Base-by-base conservation (phyloP, 2,329 filamentous ascomycete genomes). In the Neofusicoccum sp. region DNA sequence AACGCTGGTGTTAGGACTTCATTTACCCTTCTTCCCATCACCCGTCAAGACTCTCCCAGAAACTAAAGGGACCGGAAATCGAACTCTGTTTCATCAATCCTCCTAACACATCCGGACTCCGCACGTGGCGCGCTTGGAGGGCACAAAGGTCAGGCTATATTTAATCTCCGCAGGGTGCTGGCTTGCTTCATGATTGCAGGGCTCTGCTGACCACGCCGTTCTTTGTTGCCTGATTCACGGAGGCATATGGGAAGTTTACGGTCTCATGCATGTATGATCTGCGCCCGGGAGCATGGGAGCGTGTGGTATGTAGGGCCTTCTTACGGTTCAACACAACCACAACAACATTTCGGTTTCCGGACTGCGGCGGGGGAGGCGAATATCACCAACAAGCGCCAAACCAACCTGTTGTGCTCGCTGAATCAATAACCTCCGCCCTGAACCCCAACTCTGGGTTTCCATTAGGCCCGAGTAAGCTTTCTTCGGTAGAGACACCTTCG, bases 221-320 rank as follows among this genome's bases (percentile, higher is more conserved):
- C 39, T 33, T 16, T 3, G 37, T 43, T 43, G 37, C n/a, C 41
- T 58, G 39, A 36, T 36, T 58, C 54, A 45, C 29, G 7, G 41
- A 22, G n/a, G 37, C 5, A 2, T 39, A 58, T 29, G 28, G 54
- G 8, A 44, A 28, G 14, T 34, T 8, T 44, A n/a, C 11, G 54
- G 39, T 28, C 54, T 45, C 54, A 58, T 45, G 54, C 39, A 44
- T 58, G 54, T 45, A 16, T 58, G 54, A 58, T 58, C 54, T 58
- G 39, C 54, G 41, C n/a, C 54, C 39, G 36, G 54, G 41, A 58
- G 39, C 54, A 44, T 41, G 54, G 54, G 49, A 36, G 29, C 36
- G 49, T 39, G 43, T 45, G 43, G 11, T n/a, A 43, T n/a, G 14
- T 14, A 12, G 5, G 12, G 11, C 12, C 39, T 11, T 22, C 43